These are phyloP conservation scores for Cucumis hystrix DNA, from an alignment of 306 rosid species.

Conservation along the genomic window DNA sequence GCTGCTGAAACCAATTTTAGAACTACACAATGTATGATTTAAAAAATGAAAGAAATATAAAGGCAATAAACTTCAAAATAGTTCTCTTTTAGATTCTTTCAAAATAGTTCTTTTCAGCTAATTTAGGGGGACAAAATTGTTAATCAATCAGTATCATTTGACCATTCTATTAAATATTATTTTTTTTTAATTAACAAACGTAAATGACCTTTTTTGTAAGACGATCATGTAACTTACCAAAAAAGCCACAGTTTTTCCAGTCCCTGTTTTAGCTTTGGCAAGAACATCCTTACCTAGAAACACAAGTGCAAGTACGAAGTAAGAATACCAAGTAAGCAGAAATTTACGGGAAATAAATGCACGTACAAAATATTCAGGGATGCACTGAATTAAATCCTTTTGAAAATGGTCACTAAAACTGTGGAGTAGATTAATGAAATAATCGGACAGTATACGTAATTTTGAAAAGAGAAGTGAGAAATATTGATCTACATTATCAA, in stretches of 20 bases:
- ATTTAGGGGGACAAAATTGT: background rate
- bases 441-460: background rate
- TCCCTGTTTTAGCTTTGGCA: conserved; percentile 94
- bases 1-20: background rate
- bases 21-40: background rate
- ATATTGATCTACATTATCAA: background rate
- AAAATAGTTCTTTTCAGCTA: background rate
- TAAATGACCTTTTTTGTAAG: background rate
- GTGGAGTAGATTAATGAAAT: background rate
- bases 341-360: background rate
- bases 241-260: conserved; percentile 97
- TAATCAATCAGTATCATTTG: background rate
- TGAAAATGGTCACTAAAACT: background rate
- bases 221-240: conserved; percentile 41
- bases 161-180: background rate
- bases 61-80: background rate
- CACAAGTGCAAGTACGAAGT: conserved; percentile 10
- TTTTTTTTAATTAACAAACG: background rate
- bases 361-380: background rate
- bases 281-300: conserved; percentile 89
- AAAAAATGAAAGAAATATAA: background rate
- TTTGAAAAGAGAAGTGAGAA: background rate
- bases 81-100: background rate
- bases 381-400: background rate
- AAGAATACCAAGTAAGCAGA: background rate